A percentile compares a stretch with the other conserved stretches of the same genome.
Conservation (phyloP, 306 rosid genomes). For the Luffa aegyptiaca region DNA sequence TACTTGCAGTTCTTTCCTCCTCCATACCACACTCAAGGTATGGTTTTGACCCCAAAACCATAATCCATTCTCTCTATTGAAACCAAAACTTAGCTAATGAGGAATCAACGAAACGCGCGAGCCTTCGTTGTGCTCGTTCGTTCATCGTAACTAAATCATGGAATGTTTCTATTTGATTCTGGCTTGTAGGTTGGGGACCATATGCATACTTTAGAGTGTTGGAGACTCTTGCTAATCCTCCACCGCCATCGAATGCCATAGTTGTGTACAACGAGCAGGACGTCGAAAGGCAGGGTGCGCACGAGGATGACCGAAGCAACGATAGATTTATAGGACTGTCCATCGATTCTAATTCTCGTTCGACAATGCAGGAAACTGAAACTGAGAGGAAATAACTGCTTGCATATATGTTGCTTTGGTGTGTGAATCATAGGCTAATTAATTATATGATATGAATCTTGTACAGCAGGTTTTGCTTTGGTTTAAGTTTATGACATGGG, state of each 20-base stretch:
- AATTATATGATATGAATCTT: neutral
- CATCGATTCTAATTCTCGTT: neutral
- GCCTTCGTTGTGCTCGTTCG: neutral
- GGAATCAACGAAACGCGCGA: neutral
- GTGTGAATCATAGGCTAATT: neutral
- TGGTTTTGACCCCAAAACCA: neutral
- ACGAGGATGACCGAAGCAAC: conserved; percentile 13
- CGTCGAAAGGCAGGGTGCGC: conserved; percentile 21
- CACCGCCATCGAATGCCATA: conserved; percentile 19
- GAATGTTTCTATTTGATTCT: neutral
- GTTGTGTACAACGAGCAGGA: conserved; percentile 14
- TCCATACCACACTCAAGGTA: conserved; percentile 78
- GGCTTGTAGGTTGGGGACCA: conserved; percentile 78
- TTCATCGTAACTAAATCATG: neutral
- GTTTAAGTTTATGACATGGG: neutral
- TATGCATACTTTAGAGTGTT: conserved; percentile 60
- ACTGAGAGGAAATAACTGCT: neutral
- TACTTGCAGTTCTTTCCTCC: conserved; percentile 88
- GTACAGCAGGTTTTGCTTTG: neutral
- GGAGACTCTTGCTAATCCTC: conserved; percentile 29
- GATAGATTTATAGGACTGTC: neutral
- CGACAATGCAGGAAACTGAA: neutral
- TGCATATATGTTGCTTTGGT: neutral
- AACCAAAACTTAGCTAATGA: neutral
- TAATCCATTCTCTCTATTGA: neutral